Evolutionary conservation across 306 rosid genomes (phyloP).

Genomic region (Macrotyloma uniflorum): DNA sequence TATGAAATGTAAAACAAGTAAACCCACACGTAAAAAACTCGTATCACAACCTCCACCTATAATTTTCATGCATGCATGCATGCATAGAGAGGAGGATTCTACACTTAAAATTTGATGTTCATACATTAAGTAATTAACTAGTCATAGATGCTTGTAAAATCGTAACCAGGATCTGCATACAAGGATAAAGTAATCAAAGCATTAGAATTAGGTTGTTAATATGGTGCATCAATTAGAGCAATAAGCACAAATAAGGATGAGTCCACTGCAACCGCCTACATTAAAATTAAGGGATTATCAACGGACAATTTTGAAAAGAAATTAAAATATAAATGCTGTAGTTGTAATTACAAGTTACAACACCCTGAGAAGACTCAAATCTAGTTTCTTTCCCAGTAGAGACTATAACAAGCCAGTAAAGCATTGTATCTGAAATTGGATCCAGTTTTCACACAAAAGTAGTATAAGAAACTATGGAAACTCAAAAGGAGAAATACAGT

Average conservation of each 20-base stretch:
- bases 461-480: not conserved
- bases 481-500: conserved; percentile 2
- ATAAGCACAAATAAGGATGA: not conserved
- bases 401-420: conserved; percentile 17
- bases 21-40: not conserved
- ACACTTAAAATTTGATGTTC: not conserved
- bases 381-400: conserved; percentile 6
- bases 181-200: conserved; percentile 11
- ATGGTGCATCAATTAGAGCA: conserved; percentile 13
- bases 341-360: conserved; percentile 6
- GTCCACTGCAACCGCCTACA: not conserved
- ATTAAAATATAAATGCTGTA: not conserved
- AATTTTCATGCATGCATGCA: not conserved
- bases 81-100: not conserved
- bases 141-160: conserved; percentile 3
- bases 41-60: not conserved
- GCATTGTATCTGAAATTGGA: not conserved
- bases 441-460: conserved; percentile 12
- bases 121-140: not conserved
- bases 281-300: conserved; percentile 9
- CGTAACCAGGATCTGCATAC: not conserved
- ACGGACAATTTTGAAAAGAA: not conserved
- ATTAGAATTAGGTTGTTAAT: conserved; percentile 5
- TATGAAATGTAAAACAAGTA: conserved; percentile 7
- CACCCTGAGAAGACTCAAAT: not conserved